Base-by-base conservation (phyloP, 2,329 filamentous ascomycete species). In the Tolypocladium album region DNA sequence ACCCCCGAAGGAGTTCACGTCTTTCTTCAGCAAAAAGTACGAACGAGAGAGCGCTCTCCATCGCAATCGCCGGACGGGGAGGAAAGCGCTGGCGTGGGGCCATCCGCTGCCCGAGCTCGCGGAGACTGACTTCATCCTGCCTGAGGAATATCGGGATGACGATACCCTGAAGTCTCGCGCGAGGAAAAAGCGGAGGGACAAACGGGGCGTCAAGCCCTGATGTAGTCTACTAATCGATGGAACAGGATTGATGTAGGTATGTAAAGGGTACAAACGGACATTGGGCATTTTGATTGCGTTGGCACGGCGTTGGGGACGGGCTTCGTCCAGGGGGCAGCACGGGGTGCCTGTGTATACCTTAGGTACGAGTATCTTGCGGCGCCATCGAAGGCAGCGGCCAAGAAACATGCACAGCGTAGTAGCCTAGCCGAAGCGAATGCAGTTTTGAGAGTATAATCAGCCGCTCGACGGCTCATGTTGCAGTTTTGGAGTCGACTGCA, bases 1-100 rank as follows among this genome's bases (percentile, higher is more conserved):
- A 36, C 75, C 76, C 13, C 72, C 72, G 2, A 82, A 80, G 61
- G 88, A 89, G 43, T 92, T 97, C 69, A 88, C 79, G n/a, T 96
- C 90, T 0, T 97, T 97, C 76, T 97, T 92, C 70, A 73, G 81
- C 22, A 92, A 94, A 74, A 85, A 82, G 31, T 87, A 95, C 68
- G 82, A 93, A 62, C 87, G 93, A 34, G 89, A 92, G 27, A 84
- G 86, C 8, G 91, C 92, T 12, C 74, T 96, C n/a, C 88, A 85
- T 62, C 86, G 85, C 65, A 80, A 84, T 56, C 82, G 91, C 40
- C 85, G 89, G 58, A 84, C 86, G 57, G 84, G 85, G 52, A 82
- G 90, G 57, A 89, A 82, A 58, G 80, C 87, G 20, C 79, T 88
- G 56, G 93, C 92, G 4, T 97, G 94, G 82, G 93, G 93, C 0